Conservation (phyloP, 2,329 filamentous ascomycete species). For the Fusarium coffeatum region DNA sequence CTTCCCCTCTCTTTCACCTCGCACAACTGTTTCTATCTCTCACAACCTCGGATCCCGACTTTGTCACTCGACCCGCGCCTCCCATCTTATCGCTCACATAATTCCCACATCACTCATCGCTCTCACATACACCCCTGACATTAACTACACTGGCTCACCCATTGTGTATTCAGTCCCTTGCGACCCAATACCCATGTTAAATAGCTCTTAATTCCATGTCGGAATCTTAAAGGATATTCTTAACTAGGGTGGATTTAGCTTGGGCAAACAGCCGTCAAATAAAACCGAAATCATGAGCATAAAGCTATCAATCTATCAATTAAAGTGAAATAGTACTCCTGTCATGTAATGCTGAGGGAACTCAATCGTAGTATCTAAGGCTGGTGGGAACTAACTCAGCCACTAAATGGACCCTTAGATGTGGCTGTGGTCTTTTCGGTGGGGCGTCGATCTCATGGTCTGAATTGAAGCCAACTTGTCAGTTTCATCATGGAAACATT, state of each 20-base stretch:
- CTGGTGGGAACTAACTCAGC: slow-evolving; percentile 6
- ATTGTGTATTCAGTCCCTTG: slow-evolving; percentile 35
- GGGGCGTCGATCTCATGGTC: slow-evolving; percentile 35
- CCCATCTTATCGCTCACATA: slow-evolving; percentile 44
- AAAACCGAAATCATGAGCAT: slow-evolving; percentile 41
- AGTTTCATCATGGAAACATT: slow-evolving; percentile 46
- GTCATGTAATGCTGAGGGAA: background rate
- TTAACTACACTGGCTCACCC: slow-evolving; percentile 37
- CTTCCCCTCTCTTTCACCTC: slow-evolving; percentile 40
- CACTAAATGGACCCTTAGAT: slow-evolving; percentile 22
- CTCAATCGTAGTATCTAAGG: slow-evolving; percentile 5
- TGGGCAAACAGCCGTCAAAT: slow-evolving; percentile 42
- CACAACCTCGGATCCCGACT: slow-evolving; percentile 35
- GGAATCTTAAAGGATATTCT: slow-evolving; percentile 39
- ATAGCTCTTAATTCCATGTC: slow-evolving; percentile 30
- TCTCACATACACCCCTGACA: slow-evolving; percentile 46
- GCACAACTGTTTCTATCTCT: slow-evolving; percentile 42
- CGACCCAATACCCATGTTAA: slow-evolving; percentile 26
- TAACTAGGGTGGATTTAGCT: slow-evolving; percentile 43
- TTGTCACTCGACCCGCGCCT: slow-evolving; percentile 39
- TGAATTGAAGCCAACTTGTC: slow-evolving; percentile 46
- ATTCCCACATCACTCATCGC: slow-evolving; percentile 44
- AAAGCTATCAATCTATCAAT: background rate
- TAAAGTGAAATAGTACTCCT: background rate
- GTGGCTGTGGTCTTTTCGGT: slow-evolving; percentile 27